phyloP scores from a whole-genome alignment of 2,329 filamentous ascomycete species.

The Colletotrichum tanaceti region DNA sequence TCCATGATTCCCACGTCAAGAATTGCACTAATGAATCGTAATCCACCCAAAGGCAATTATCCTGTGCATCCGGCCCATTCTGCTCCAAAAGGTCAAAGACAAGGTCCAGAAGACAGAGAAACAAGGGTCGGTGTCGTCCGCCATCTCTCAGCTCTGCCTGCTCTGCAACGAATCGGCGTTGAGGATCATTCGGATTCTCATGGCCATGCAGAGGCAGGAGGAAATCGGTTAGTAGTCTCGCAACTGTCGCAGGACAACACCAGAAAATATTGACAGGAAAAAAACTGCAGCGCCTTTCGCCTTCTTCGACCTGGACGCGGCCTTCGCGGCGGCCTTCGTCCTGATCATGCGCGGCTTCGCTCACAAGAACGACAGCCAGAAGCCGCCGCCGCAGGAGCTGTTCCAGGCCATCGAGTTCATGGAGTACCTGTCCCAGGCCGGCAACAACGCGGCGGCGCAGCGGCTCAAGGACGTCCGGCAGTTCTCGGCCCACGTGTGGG shows the following conservation, averaged over 20 bases:
- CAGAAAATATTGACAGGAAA: not conserved
- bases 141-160: conserved; percentile 42
- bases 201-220: conserved; percentile 42
- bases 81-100: conserved; percentile 47
- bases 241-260: not conserved
- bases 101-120: conserved; percentile 43
- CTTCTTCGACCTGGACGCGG: conserved; percentile 47
- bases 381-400: conserved; percentile 45
- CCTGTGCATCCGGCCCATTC: conserved; percentile 46
- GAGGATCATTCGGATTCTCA: conserved; percentile 45
- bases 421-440: conserved; percentile 43
- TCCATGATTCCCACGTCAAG: no score
- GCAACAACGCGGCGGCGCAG: conserved; percentile 45
- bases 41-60: conserved; percentile 45
- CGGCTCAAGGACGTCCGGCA: conserved; percentile 45
- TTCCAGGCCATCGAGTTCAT: conserved; percentile 43
- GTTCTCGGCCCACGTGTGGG: conserved; percentile 46
- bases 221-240: conserved; percentile 40
- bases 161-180: conserved; percentile 46
- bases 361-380: conserved; percentile 40
- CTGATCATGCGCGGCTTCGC: conserved; percentile 47
- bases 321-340: conserved; percentile 47
- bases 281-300: conserved; percentile 43
- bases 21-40: not conserved
- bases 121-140: conserved; percentile 39